phyloP scores from a whole-genome alignment of 2,329 filamentous ascomycete genomes.

The Sclerotinia subarctica region DNA sequence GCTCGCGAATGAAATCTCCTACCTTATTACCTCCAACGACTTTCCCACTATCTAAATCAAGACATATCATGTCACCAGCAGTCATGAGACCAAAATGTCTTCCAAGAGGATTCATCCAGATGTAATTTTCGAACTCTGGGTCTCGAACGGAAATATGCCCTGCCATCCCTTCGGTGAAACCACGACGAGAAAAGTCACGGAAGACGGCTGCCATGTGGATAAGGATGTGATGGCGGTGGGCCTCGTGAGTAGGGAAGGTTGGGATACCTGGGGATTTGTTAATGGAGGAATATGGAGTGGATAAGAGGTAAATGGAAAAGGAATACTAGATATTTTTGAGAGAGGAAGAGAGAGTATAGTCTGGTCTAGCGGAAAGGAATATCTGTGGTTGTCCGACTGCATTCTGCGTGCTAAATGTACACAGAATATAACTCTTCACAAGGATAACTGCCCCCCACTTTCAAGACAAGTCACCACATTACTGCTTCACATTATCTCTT shows the following conservation, averaged over 20 bases:
- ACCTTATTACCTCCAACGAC: conserved; percentile 59
- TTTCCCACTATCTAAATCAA: conserved; percentile 57
- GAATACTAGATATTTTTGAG: background rate
- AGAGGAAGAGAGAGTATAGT: background rate
- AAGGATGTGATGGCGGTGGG: conserved; percentile 61
- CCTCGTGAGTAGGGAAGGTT: conserved; percentile 49
- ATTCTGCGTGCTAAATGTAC: background rate
- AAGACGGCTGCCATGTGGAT: conserved; percentile 67
- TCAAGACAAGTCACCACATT: background rate
- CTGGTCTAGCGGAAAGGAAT: background rate
- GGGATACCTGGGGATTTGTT: conserved; percentile 49
- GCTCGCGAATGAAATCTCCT: background rate
- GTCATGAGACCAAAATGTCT: conserved; percentile 63
- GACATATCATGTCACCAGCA: conserved; percentile 64
- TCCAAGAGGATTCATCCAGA: conserved; percentile 69
- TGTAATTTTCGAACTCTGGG: conserved; percentile 56
- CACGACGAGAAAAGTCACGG: conserved; percentile 62
- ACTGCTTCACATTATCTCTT: background rate
- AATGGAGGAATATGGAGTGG: background rate
- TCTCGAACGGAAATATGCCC: conserved; percentile 68
- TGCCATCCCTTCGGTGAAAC: conserved; percentile 65
- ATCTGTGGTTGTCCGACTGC: background rate
- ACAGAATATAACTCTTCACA: background rate
- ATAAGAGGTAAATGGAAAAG: background rate
- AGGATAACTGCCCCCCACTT: background rate